Evolutionary conservation across 2,329 filamentous ascomycete species (phyloP).

Genomic region (Epichloe gansuensis): DNA sequence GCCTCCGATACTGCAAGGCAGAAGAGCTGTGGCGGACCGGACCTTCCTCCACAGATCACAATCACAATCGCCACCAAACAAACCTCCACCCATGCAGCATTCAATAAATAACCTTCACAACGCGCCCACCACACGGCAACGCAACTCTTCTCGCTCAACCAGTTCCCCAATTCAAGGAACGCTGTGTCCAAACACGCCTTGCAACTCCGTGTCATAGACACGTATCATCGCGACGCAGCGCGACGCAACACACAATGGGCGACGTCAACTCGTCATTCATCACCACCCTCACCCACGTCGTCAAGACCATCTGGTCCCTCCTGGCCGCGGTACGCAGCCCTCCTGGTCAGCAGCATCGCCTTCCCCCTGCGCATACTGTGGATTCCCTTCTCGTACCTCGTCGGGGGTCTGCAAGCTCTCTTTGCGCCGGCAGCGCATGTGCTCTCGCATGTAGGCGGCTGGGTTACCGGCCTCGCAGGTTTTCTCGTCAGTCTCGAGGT

Average conservation of each 20-base stretch:
- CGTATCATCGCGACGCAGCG: too few species aligned
- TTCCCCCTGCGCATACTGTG: constrained; percentile 3
- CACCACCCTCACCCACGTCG: constrained; percentile 15
- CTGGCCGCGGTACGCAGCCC: constrained; percentile 16
- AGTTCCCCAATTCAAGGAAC: neutral
- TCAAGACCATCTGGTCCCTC: constrained; percentile 16
- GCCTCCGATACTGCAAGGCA: neutral
- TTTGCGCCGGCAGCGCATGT: constrained; percentile 5
- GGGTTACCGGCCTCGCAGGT: neutral
- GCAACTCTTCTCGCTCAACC: neutral
- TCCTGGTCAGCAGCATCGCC: constrained; percentile 10
- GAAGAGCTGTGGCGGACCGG: neutral
- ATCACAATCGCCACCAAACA: neutral
- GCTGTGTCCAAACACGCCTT: neutral
- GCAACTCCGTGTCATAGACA: neutral
- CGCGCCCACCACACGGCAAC: too few species aligned
- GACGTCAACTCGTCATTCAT: constrained; percentile 10
- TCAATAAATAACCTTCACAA: too few species aligned
- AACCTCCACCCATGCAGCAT: neutral
- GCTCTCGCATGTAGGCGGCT: constrained; percentile 1
- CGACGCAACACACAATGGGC: constrained; percentile 6
- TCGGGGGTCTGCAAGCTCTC: neutral
- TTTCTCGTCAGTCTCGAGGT: constrained; percentile 6
- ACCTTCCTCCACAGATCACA: neutral
- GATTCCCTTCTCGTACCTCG: constrained; percentile 1